phyloP scores from a whole-genome alignment of 176 grass and related monocot genomes.

The Musa troglodytarum region DNA sequence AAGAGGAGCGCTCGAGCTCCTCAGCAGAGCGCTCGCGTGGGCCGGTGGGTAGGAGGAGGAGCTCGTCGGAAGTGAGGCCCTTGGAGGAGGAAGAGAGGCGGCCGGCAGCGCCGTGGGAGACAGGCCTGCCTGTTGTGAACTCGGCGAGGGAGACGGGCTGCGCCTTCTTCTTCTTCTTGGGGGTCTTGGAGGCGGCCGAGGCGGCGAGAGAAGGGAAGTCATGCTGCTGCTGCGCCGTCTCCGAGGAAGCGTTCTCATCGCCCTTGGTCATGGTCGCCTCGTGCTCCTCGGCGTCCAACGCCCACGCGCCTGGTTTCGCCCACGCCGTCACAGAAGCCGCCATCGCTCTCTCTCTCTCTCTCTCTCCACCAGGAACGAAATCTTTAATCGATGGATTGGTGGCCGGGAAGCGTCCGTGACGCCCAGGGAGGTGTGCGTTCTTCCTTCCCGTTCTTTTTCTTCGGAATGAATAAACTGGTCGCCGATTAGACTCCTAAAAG shows the following conservation, averaged over 20 bases:
- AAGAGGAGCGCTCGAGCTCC: slow-evolving; percentile 32
- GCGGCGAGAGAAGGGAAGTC: slow-evolving; percentile 48
- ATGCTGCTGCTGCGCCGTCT: no score
- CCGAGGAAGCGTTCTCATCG: background rate
- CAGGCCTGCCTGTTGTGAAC: slow-evolving; percentile 30
- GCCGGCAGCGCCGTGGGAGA: background rate
- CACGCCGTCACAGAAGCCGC: slow-evolving; percentile 53
- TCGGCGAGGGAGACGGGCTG: slow-evolving; percentile 30
- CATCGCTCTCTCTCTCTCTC: background rate
- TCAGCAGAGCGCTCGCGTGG: slow-evolving; percentile 43
- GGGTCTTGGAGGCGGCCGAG: slow-evolving; percentile 31
- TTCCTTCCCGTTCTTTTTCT: no score
- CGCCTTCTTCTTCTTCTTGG: slow-evolving; percentile 54
- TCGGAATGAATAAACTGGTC: no score
- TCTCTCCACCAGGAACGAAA: no score
- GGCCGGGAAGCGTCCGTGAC: no score
- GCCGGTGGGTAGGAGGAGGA: slow-evolving; percentile 31
- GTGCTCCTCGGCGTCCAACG: slow-evolving; percentile 51
- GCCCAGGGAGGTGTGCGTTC: no score
- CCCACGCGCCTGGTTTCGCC: slow-evolving; percentile 54
- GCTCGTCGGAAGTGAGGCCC: slow-evolving; percentile 12
- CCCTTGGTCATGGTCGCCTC: slow-evolving; percentile 8
- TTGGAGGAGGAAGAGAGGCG: slow-evolving; percentile 12
- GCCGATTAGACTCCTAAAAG: no score
- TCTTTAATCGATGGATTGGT: no score